Evolutionary conservation across 768 basidiomycete species (phyloP).

Genomic region (Hericium coralloides): DNA sequence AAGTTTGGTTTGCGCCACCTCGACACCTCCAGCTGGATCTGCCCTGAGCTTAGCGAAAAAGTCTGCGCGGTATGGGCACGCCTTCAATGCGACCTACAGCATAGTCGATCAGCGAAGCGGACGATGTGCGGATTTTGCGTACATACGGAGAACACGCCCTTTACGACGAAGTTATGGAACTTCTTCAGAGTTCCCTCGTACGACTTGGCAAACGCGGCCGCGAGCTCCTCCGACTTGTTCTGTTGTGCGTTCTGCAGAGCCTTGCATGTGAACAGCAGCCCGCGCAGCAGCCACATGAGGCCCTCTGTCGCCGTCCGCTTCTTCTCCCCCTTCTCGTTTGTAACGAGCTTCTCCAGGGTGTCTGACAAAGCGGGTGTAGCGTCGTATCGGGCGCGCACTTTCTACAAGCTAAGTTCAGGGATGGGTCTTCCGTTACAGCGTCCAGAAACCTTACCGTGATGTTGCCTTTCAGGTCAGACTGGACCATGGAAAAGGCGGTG

Average conservation of each 20-base stretch:
- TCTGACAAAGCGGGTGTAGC: constrained; percentile 52
- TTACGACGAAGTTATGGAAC: constrained; percentile 72
- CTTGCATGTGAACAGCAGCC: constrained; percentile 81
- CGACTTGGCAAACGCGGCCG: constrained; percentile 64
- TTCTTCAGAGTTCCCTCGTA: constrained; percentile 80
- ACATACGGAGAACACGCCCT: constrained; percentile 46
- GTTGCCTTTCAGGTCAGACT: constrained; percentile 84
- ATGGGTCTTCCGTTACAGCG: not conserved
- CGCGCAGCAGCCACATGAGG: constrained; percentile 89
- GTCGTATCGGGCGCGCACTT: constrained; percentile 78
- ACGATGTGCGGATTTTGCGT: not conserved
- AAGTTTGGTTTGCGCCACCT: constrained; percentile 34
- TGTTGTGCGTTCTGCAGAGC: constrained; percentile 66
- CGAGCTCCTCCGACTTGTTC: constrained; percentile 55
- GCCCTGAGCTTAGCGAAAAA: constrained; percentile 49
- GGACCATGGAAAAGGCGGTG: constrained; percentile 74
- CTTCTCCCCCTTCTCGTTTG: constrained; percentile 81
- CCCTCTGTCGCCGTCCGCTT: constrained; percentile 86
- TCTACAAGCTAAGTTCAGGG: constrained; percentile 39
- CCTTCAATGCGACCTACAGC: constrained; percentile 55
- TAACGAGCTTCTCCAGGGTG: constrained; percentile 79
- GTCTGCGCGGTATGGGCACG: constrained; percentile 50
- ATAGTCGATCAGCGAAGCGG: not conserved
- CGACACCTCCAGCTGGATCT: constrained; percentile 24
- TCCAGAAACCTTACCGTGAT: constrained; percentile 55